Conservation (phyloP, 2,329 filamentous ascomycete species). For the Paecilomyces niveus region DNA sequence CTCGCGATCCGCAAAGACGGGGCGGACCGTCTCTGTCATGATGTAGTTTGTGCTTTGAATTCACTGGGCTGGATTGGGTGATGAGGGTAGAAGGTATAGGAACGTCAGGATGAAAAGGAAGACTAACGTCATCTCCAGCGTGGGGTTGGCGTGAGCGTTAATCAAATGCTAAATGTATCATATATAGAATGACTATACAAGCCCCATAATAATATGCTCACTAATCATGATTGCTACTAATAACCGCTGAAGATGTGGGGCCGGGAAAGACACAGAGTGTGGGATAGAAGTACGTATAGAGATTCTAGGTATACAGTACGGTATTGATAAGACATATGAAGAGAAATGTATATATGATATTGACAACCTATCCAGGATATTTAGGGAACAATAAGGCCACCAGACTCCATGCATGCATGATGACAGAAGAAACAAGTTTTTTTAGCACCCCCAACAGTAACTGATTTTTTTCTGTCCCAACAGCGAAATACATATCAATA, state of each 20-base stretch:
- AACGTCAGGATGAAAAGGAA: background rate
- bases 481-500: background rate
- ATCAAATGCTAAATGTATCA: background rate
- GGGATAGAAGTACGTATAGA: background rate
- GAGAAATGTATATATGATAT: background rate
- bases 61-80: background rate
- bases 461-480: background rate
- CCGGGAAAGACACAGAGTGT: background rate
- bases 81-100: background rate
- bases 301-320: background rate
- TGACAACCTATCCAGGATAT: background rate
- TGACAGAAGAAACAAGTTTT: background rate
- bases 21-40: slow-evolving; percentile 29
- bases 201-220: background rate
- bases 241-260: slow-evolving; percentile 5
- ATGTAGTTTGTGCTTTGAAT: background rate
- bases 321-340: background rate
- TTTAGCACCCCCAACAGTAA: background rate
- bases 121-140: background rate
- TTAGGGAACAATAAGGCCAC: background rate
- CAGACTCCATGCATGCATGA: background rate
- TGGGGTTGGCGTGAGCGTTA: background rate
- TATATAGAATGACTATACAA: background rate
- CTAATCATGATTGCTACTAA: background rate
- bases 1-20: slow-evolving; percentile 28